Evolutionary conservation across 371 early-diverging fungal genomes (phyloP).

Genomic region (Rhizopus arrhizus): DNA sequence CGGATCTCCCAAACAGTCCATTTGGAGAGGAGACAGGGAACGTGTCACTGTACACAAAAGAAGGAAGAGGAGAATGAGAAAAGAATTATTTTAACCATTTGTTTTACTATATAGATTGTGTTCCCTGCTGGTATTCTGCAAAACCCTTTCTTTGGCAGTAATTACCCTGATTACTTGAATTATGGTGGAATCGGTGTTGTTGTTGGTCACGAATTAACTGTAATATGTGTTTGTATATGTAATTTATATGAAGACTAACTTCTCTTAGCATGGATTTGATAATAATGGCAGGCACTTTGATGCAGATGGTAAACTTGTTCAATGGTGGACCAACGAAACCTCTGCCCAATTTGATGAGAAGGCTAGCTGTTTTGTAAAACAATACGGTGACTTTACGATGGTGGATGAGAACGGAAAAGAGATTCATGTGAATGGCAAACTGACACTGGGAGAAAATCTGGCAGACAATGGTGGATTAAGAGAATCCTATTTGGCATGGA

Average conservation of each 20-base stretch:
- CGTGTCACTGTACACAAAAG: neutral
- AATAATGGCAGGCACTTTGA: slow-evolving; percentile 59
- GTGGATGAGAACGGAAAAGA: slow-evolving; percentile 27
- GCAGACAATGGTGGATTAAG: slow-evolving; percentile 75
- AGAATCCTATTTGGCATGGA: slow-evolving; percentile 45
- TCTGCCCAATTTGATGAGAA: slow-evolving; percentile 50
- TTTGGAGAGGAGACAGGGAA: no score
- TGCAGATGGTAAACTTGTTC: slow-evolving; percentile 32
- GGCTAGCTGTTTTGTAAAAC: slow-evolving; percentile 63
- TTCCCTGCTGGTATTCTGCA: slow-evolving; percentile 69
- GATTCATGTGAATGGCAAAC: slow-evolving; percentile 47
- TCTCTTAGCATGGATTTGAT: slow-evolving; percentile 50
- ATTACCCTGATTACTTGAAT: slow-evolving; percentile 52
- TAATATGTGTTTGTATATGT: slow-evolving; percentile 20
- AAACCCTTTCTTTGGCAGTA: slow-evolving; percentile 50
- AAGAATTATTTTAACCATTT: slow-evolving; percentile 24
- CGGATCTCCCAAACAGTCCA: no score
- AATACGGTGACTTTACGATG: slow-evolving; percentile 57
- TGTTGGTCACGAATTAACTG: slow-evolving; percentile 67
- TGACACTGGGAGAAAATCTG: slow-evolving; percentile 70
- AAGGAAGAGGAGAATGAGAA: no score
- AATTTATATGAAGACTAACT: neutral
- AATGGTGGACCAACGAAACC: slow-evolving; percentile 70
- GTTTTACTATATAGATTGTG: slow-evolving; percentile 38
- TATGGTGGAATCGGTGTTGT: slow-evolving; percentile 67